Conservation (phyloP, 768 basidiomycete genomes). For the Postia placenta region DNA sequence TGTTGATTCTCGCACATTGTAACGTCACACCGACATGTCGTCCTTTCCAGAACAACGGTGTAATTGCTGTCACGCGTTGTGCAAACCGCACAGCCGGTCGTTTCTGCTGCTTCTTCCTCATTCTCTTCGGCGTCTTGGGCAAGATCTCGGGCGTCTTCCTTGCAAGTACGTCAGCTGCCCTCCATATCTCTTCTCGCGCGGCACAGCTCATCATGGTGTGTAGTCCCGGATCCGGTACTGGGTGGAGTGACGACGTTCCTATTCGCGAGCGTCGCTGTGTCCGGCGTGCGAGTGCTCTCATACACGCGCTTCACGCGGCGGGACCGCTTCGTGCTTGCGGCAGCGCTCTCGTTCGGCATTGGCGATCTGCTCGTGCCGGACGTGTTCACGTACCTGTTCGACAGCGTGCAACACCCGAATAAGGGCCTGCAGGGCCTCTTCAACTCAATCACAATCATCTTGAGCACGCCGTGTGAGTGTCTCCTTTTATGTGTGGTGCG, state of each 20-base stretch:
- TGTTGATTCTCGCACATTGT: background rate
- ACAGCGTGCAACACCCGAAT: conserved; percentile 45
- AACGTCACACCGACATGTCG: background rate
- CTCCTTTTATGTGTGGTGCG: background rate
- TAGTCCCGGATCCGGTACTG: conserved; percentile 72
- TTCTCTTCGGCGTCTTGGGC: conserved; percentile 74
- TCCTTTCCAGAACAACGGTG: conserved; percentile 58
- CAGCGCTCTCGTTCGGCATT: conserved; percentile 62
- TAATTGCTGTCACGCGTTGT: conserved; percentile 80
- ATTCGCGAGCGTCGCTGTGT: conserved; percentile 68
- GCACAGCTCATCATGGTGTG: no score
- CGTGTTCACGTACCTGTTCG: conserved; percentile 67
- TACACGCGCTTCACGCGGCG: conserved; percentile 49
- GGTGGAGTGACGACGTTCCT: conserved; percentile 87
- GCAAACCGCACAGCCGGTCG: conserved; percentile 75
- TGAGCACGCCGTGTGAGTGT: conserved; percentile 67
- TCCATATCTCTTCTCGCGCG: no score
- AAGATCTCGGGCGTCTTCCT: conserved; percentile 83
- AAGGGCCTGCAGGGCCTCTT: conserved; percentile 63
- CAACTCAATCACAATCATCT: conserved; percentile 70
- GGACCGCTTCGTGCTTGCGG: conserved; percentile 65
- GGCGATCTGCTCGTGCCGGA: conserved; percentile 63
- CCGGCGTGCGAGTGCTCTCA: conserved; percentile 65
- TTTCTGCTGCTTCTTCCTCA: conserved; percentile 75
- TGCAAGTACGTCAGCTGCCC: conserved; percentile 47